Conservation (phyloP, 2,329 filamentous ascomycete species). For the Bipolaris cookei region DNA sequence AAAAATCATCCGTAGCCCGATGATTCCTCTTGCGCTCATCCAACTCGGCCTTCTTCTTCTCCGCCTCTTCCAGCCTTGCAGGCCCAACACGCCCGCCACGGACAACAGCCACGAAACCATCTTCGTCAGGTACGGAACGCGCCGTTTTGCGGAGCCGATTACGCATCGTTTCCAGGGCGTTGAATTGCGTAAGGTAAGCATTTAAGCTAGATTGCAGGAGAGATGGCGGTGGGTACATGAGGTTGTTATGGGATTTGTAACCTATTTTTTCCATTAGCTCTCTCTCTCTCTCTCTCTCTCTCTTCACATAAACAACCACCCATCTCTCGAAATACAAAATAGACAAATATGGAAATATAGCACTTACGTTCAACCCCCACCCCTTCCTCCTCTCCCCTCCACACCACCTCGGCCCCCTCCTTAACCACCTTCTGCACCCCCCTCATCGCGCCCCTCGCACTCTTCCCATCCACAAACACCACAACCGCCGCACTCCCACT, state of each 20-base stretch:
- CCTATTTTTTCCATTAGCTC: slow-evolving; percentile 40
- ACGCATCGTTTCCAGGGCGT: slow-evolving; percentile 69
- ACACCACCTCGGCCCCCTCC: slow-evolving; percentile 66
- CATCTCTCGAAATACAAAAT: no score
- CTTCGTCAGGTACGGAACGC: slow-evolving; percentile 84
- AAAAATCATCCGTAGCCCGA: slow-evolving; percentile 70
- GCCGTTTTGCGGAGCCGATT: slow-evolving; percentile 66
- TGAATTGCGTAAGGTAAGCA: slow-evolving; percentile 83
- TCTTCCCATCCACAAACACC: slow-evolving; percentile 81
- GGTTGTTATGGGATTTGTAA: slow-evolving; percentile 69
- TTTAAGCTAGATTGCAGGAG: slow-evolving; percentile 77
- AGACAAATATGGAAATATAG: no score
- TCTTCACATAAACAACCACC: no score
- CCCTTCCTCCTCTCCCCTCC: slow-evolving; percentile 62
- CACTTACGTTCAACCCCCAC: slow-evolving; percentile 61
- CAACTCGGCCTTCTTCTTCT: slow-evolving; percentile 63
- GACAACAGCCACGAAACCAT: slow-evolving; percentile 93
- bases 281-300: background rate
- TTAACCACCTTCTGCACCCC: slow-evolving; percentile 69
- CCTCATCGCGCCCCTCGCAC: slow-evolving; percentile 77
- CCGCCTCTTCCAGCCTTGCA: slow-evolving; percentile 71
- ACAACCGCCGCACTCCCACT: slow-evolving; percentile 83
- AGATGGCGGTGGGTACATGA: slow-evolving; percentile 72
- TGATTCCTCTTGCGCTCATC: slow-evolving; percentile 63
- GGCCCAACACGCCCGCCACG: slow-evolving; percentile 74